A percentile compares a stretch with the other conserved stretches of the same genome.
These are phyloP conservation scores for Trichosporon sp. DNA, from an alignment of 1,284 basidiomycete genomes.

Conservation along the genomic window DNA sequence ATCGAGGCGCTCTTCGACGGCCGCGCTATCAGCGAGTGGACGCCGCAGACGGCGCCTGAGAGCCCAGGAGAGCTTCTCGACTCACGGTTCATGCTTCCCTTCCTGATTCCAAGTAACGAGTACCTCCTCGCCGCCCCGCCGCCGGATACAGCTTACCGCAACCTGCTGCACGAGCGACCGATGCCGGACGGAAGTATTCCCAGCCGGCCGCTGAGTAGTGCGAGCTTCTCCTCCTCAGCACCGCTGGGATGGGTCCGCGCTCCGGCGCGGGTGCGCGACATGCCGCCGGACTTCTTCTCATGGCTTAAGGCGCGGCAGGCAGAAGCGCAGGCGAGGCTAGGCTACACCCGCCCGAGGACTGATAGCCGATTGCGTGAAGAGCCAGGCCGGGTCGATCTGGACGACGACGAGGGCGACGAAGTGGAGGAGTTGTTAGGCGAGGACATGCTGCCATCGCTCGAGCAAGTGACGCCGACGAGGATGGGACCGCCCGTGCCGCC, in stretches of 20 bases:
- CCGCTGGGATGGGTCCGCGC: conserved; percentile 35
- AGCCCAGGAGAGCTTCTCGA: conserved; percentile 81
- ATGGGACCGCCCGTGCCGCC: neutral
- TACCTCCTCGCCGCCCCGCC: conserved; percentile 62
- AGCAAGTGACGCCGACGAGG: conserved; percentile 6
- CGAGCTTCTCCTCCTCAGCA: conserved; percentile 33
- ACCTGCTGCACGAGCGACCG: conserved; percentile 24
- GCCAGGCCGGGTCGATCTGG: conserved; percentile 9
- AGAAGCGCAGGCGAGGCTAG: neutral
- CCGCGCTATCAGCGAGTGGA: conserved; percentile 62
- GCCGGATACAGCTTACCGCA: conserved; percentile 33
- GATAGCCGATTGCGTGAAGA: conserved; percentile 9
- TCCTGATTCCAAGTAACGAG: conserved; percentile 71
- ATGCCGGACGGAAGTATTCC: conserved; percentile 22
- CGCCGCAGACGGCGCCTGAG: conserved; percentile 67
- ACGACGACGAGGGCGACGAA: conserved; percentile 13
- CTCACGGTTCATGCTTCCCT: conserved; percentile 83
- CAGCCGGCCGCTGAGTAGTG: conserved; percentile 30
- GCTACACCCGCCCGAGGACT: neutral
- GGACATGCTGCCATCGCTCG: neutral
- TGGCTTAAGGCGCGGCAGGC: conserved; percentile 40
- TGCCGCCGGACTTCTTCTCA: conserved; percentile 34
- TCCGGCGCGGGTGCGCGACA: conserved; percentile 14
- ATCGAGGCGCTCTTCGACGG: conserved; percentile 76
- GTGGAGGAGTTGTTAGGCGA: conserved; percentile 8